A percentile compares a stretch with the other conserved stretches of the same genome.
These are phyloP conservation scores for Choanephora cucurbitarum DNA, from an alignment of 371 early-diverging fungal genomes.

Conservation along the genomic window DNA sequence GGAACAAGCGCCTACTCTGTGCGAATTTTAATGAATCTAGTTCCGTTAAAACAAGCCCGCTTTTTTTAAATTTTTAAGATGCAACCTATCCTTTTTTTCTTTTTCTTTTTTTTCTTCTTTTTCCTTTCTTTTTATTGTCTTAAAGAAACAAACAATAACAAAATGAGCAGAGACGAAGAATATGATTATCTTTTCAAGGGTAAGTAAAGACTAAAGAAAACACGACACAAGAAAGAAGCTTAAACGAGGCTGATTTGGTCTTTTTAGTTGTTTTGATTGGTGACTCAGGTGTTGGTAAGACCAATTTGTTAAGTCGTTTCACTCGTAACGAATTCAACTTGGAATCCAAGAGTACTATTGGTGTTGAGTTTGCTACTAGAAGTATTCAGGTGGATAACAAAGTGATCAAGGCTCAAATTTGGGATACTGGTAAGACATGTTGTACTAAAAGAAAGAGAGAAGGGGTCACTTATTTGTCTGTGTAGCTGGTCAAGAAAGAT, in stretches of 20 bases:
- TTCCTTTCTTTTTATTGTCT: neutral
- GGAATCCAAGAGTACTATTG: constrained; percentile 98
- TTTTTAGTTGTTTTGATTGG: constrained; percentile 97
- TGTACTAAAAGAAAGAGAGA: neutral
- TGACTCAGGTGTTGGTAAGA: constrained; percentile 99
- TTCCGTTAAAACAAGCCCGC: constrained; percentile 1
- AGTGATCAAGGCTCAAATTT: constrained; percentile 98
- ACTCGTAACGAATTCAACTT: constrained; percentile 96
- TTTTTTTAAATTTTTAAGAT: neutral
- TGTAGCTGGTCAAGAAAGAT: constrained; percentile 84
- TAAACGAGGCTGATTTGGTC: neutral
- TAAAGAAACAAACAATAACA: neutral
- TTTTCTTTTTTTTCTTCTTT: constrained; percentile 2
- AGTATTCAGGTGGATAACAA: constrained; percentile 94
- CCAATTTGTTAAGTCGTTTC: constrained; percentile 96
- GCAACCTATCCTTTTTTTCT: neutral
- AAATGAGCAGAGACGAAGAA: constrained; percentile 35
- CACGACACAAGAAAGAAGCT: too few species aligned
- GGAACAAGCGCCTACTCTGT: too few species aligned
- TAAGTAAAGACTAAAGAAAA: constrained; percentile 5
- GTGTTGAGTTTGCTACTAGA: constrained; percentile 98
- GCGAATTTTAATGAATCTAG: too few species aligned
- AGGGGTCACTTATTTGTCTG: neutral
- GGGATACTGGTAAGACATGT: constrained; percentile 84
- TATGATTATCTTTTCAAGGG: constrained; percentile 39